Percentiles rank a stretch among this genome's conserved stretches.
Conservation (phyloP, 1,284 basidiomycete species). For the Moesziomyces globuligerus region DNA sequence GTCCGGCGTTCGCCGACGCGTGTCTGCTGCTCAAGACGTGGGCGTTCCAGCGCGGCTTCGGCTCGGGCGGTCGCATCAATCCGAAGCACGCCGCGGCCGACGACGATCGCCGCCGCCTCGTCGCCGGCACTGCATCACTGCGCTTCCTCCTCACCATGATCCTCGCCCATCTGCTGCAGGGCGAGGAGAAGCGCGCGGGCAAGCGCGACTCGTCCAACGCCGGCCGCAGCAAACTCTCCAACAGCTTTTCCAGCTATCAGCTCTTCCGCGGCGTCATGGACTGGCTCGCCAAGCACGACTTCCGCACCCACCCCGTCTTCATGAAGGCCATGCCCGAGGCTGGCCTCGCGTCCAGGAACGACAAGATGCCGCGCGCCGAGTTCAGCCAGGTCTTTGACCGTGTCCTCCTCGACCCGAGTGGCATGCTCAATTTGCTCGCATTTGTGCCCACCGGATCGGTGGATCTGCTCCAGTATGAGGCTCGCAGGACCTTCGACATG, state of each 20-base stretch:
- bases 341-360: slow-evolving; percentile 41
- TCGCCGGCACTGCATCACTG: slow-evolving; percentile 71
- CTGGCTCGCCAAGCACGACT: slow-evolving; percentile 78
- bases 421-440: slow-evolving; percentile 79
- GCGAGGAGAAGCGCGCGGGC: slow-evolving; percentile 64
- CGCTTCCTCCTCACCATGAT: slow-evolving; percentile 72
- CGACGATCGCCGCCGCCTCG: slow-evolving; percentile 34
- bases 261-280: slow-evolving; percentile 83
- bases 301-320: slow-evolving; percentile 75
- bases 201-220: slow-evolving; percentile 67
- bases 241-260: slow-evolving; percentile 85
- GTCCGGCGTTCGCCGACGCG: slow-evolving; percentile 79
- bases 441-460: slow-evolving; percentile 71
- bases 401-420: slow-evolving; percentile 83
- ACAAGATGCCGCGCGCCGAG: slow-evolving; percentile 66
- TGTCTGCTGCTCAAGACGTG: slow-evolving; percentile 84
- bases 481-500: slow-evolving; percentile 58
- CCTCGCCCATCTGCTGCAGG: slow-evolving; percentile 65
- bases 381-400: slow-evolving; percentile 64
- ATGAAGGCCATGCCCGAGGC: slow-evolving; percentile 70
- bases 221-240: slow-evolving; percentile 71
- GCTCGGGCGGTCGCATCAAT: slow-evolving; percentile 69
- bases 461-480: slow-evolving; percentile 73
- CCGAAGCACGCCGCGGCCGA: slow-evolving; percentile 8
- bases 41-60: slow-evolving; percentile 86